Percentiles rank a stretch among this genome's conserved stretches.
Evolutionary conservation across 1,284 basidiomycete genomes (phyloP).

Genomic region (Erythrobasidium hasegawianum): DNA sequence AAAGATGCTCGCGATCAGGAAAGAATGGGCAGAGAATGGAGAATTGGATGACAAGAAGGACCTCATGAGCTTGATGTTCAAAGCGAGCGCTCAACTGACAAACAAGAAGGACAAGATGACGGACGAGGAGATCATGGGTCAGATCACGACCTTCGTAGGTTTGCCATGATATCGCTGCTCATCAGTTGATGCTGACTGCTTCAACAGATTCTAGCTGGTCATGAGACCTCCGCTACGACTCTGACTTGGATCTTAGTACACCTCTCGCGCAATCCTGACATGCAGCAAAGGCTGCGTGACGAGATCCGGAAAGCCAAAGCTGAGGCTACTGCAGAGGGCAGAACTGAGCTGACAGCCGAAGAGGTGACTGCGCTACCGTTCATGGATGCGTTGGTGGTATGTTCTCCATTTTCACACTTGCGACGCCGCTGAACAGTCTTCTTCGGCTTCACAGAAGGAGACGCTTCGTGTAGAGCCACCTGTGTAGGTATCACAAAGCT

Average conservation of each 20-base stretch:
- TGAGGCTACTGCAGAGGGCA: not conserved
- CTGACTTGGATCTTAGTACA: constrained; percentile 18
- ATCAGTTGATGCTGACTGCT: not conserved
- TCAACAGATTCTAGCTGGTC: constrained; percentile 6
- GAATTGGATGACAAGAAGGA: constrained; percentile 32
- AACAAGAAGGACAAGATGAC: constrained; percentile 18
- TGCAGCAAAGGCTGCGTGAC: constrained; percentile 13
- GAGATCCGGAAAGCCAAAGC: constrained; percentile 17
- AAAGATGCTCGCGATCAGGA: constrained; percentile 13
- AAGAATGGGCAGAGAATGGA: constrained; percentile 4
- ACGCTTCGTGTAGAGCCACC: constrained; percentile 69
- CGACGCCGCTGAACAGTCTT: not conserved
- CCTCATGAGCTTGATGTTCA: constrained; percentile 30
- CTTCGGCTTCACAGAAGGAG: constrained; percentile 52
- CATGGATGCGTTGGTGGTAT: constrained; percentile 67
- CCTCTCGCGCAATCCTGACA: not conserved
- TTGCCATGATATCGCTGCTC: not conserved
- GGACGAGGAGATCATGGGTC: constrained; percentile 31
- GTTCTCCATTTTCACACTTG: not conserved
- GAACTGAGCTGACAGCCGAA: constrained; percentile 3
- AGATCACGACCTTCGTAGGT: constrained; percentile 13
- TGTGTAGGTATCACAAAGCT: constrained; percentile 63
- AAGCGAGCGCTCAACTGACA: constrained; percentile 24
- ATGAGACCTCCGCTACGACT: constrained; percentile 12
- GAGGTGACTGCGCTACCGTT: constrained; percentile 47